Conservation (phyloP, 2,329 filamentous ascomycete genomes). For the Aspergillus sergii region DNA sequence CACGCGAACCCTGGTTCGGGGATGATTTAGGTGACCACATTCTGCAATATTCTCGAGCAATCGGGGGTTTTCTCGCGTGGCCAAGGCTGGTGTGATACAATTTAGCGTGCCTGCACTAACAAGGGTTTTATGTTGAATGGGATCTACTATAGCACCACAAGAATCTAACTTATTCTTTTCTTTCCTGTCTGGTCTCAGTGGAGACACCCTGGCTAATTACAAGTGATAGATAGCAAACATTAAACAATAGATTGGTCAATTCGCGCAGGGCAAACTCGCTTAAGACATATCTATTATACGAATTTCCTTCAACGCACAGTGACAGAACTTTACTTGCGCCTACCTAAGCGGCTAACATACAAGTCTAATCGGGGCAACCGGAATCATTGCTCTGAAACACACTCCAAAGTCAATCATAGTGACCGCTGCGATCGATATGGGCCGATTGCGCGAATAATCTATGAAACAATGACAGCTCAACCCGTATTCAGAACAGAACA, state of each 20-base stretch:
- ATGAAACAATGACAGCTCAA: neutral
- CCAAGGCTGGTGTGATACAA: neutral
- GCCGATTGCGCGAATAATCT: neutral
- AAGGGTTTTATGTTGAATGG: neutral
- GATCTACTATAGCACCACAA: neutral
- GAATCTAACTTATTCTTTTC: neutral
- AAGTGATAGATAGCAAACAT: neutral
- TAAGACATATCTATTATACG: neutral
- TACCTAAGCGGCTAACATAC: too few relatives aligned
- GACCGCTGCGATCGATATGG: neutral
- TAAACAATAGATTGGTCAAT: neutral
- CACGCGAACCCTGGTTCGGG: neutral
- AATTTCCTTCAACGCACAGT: neutral
- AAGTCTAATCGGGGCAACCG: neutral
- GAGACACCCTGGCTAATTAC: neutral
- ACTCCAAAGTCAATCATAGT: neutral
- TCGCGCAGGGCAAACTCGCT: neutral
- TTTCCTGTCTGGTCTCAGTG: neutral
- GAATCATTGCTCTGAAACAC: neutral
- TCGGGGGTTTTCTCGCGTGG: neutral
- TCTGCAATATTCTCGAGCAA: neutral
- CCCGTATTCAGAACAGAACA: neutral
- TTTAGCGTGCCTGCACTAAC: neutral
- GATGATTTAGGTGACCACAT: neutral
- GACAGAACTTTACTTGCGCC: neutral